Evolutionary conservation across 805 yeast species (phyloP).

Genomic region (Nakazawaea wickerhamii): DNA sequence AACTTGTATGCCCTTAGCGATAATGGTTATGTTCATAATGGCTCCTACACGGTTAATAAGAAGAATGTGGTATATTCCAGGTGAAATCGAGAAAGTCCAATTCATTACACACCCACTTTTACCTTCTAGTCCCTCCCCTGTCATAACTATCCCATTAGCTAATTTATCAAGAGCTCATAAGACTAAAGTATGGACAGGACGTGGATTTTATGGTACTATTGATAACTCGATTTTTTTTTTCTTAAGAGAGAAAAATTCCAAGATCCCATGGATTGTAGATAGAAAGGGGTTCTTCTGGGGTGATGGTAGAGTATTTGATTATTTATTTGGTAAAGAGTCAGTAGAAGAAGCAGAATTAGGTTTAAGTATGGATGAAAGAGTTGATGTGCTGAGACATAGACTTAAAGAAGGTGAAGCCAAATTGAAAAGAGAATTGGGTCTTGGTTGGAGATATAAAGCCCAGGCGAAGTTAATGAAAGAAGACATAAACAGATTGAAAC

Average conservation of each 20-base stretch:
- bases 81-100: slow-evolving; percentile 46
- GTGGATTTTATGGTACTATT: slow-evolving; percentile 80
- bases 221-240: slow-evolving; percentile 70
- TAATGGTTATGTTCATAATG: slow-evolving; percentile 36
- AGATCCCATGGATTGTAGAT: slow-evolving; percentile 72
- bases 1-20: slow-evolving; percentile 36
- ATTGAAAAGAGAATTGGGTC: slow-evolving; percentile 48
- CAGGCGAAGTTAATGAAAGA: slow-evolving; percentile 37
- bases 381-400: slow-evolving; percentile 42
- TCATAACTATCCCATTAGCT: slow-evolving; percentile 58
- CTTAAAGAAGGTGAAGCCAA: slow-evolving; percentile 44
- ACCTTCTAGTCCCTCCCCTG: slow-evolving; percentile 76
- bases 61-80: slow-evolving; percentile 73
- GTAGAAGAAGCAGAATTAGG: slow-evolving; percentile 74
- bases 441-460: slow-evolving; percentile 54
- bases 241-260: slow-evolving; percentile 50
- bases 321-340: slow-evolving; percentile 73
- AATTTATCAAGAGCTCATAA: slow-evolving; percentile 50
- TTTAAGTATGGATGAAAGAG: slow-evolving; percentile 53
- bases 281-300: slow-evolving; percentile 91
- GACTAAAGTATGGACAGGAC: slow-evolving; percentile 78
- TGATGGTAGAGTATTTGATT: slow-evolving; percentile 81
- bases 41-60: slow-evolving; percentile 70
- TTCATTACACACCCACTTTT: slow-evolving; percentile 72
- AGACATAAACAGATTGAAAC: slow-evolving; percentile 30